Conservation (phyloP, 441 rosid species). For the Raphanus hybrid region DNA sequence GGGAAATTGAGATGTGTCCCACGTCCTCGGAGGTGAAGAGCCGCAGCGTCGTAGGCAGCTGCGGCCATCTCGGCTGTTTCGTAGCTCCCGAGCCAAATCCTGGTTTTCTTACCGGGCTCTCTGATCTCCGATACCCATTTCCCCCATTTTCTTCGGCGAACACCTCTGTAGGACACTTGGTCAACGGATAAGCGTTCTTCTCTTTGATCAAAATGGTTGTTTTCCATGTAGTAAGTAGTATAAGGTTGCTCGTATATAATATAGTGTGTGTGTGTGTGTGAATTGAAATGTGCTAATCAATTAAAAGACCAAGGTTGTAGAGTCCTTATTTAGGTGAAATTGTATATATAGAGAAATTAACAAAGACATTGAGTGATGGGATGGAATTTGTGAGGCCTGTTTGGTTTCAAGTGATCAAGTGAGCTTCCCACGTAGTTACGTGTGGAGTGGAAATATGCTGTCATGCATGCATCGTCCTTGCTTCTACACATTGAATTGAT, state of each 20-base stretch:
- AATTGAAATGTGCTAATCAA: not conserved
- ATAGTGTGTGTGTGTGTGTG: not conserved
- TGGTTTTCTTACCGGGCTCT: conserved; percentile 75
- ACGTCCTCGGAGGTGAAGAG: conserved; percentile 64
- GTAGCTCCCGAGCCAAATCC: conserved; percentile 91
- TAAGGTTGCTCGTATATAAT: not conserved
- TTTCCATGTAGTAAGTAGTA: conserved; percentile 28
- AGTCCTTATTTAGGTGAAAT: conserved; percentile 6
- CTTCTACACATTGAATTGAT: not conserved
- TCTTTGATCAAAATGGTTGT: conserved; percentile 28
- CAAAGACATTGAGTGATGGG: conserved; percentile 1
- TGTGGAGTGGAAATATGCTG: conserved; percentile 33
- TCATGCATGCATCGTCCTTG: conserved; percentile 41
- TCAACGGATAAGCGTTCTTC: conserved; percentile 24
- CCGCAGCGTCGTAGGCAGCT: conserved; percentile 80
- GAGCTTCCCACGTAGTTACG: conserved; percentile 43
- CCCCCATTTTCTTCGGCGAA: conserved; percentile 86
- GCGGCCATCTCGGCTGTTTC: conserved; percentile 93
- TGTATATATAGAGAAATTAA: conserved; percentile 35
- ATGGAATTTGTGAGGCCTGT: conserved; percentile 13
- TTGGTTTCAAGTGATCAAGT: conserved; percentile 33
- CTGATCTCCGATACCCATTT: conserved; percentile 98
- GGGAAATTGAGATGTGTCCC: conserved; percentile 81
- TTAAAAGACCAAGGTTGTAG: not conserved
- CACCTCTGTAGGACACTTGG: conserved; percentile 62